Evolutionary conservation across 169 alveolate genomes (phyloP), one percentile per base, ranked within the genome.

Genomic region (Plasmodium relictum): DNA sequence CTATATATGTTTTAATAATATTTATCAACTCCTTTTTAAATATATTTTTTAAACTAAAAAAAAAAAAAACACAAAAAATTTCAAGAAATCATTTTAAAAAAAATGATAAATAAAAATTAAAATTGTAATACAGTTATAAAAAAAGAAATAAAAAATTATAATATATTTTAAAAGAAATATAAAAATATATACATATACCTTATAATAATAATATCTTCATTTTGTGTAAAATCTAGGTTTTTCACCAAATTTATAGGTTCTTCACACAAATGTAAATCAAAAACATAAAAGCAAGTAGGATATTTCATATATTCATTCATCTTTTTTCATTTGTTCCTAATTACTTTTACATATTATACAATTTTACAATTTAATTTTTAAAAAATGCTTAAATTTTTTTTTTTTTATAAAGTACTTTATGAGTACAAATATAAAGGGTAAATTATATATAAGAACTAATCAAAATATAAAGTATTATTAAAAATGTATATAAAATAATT

Each of bases 121-220:
- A 61, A 12, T 61, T 5, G 7, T 24, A 5, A 9, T 8, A 50
- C 61, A 50, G 5, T 14, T 0, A 50, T 50, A 18, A 14, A 50
- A n/a, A 4, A 50, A 14, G 61, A 14, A 50, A 50, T 50, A 50
- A 14, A 50, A 14, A 6, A 50, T 50, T 50, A 14, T 50, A 18
- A 50, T 24, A 22, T n/a, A 22, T 4, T 16, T 20, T 4, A 4
- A 22, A 20, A 59, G 4, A 0, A 37, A 4, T 7, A 16, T 18
- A 20, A 0, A 12, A 0, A 54, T n/a, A 54, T 54, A 54, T 54
- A 54, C 1, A 1, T 68, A 61, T 8, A 76, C 88, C 88, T 63
- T 14, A 76, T 63, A 22, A 76, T 63, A n/a, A 76, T 39, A 37
- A 76, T 76, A 56, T 76, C 88, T 31, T 76, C 88, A 5, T 22